Percentiles rank a stretch among this genome's conserved stretches.
Conservation (phyloP, 208 protist genomes). For the Angomonas deanei region DNA sequence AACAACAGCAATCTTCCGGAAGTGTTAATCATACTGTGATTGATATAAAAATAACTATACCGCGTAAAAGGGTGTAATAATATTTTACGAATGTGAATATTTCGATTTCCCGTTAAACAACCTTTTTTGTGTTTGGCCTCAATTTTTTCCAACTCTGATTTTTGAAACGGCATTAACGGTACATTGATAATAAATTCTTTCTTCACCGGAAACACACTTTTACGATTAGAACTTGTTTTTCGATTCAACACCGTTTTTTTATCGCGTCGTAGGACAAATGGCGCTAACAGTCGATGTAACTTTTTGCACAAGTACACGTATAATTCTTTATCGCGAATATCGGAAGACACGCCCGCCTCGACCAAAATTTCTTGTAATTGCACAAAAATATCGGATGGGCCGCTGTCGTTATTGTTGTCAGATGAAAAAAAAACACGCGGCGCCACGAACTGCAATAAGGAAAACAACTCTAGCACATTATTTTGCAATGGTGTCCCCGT, state of each 20-base stretch:
- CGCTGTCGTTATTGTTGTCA: slow-evolving; percentile 3
- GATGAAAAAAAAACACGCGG: slow-evolving; percentile 37
- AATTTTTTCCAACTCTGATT: slow-evolving; percentile 19
- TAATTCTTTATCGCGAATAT: slow-evolving; percentile 28
- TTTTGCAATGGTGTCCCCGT: slow-evolving; percentile 94
- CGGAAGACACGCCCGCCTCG: slow-evolving; percentile 21
- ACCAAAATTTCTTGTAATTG: slow-evolving; percentile 31
- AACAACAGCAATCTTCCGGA: slow-evolving; percentile 81
- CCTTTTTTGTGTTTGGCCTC: slow-evolving; percentile 11
- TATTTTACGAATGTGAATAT: slow-evolving; percentile 56
- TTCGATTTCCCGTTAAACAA: slow-evolving; percentile 27
- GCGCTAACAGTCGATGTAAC: slow-evolving; percentile 34
- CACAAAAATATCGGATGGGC: slow-evolving; percentile 24
- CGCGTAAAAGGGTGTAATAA: slow-evolving; percentile 86
- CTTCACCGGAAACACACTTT: not conserved
- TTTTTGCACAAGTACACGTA: slow-evolving; percentile 37
- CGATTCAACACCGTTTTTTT: slow-evolving; percentile 17
- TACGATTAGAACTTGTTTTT: not conserved
- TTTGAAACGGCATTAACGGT: slow-evolving; percentile 40
- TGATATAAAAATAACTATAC: slow-evolving; percentile 47
- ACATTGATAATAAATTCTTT: slow-evolving; percentile 19
- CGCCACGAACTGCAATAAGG: slow-evolving; percentile 89
- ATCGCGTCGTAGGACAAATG: slow-evolving; percentile 43
- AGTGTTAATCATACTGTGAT: slow-evolving; percentile 53
- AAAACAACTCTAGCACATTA: slow-evolving; percentile 90